phyloP scores from a whole-genome alignment of 768 basidiomycete species.

The Leucosporidium yakuticum region DNA sequence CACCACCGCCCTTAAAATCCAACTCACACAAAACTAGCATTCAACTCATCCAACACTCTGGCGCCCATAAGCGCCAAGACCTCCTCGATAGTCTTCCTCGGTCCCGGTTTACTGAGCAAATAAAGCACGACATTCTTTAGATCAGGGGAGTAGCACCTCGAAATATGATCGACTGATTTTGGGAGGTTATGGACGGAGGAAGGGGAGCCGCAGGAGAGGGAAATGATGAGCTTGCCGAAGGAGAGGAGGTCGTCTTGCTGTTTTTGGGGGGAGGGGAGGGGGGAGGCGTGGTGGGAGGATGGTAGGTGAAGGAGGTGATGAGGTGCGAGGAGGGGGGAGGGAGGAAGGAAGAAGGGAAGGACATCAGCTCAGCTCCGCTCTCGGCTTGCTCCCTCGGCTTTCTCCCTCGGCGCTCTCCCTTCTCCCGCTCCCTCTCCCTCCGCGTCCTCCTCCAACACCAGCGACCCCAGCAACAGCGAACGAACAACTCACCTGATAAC shows the following conservation, averaged over 20 bases:
- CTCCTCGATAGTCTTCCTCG: constrained; percentile 68
- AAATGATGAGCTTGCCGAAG: constrained; percentile 77
- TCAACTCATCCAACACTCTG: constrained; percentile 68
- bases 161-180: constrained; percentile 68
- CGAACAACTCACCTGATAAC: constrained; percentile 49
- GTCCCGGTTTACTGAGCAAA: constrained; percentile 62
- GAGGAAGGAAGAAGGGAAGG: neutral
- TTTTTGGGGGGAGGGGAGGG: neutral
- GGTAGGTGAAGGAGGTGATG: too few species aligned
- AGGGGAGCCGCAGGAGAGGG: constrained; percentile 65
- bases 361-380: neutral
- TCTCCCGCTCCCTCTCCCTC: too few species aligned
- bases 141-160: constrained; percentile 68
- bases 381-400: constrained; percentile 42
- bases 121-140: constrained; percentile 73
- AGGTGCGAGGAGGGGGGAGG: neutral
- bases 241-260: constrained; percentile 79
- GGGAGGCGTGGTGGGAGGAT: neutral
- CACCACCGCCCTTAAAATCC: too few species aligned
- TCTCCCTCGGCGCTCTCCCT: constrained; percentile 66
- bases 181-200: constrained; percentile 60
- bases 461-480: neutral
- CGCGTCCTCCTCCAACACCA: too few species aligned
- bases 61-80: constrained; percentile 72
- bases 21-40: constrained; percentile 69